Percentiles rank a stretch among this genome's conserved stretches.
phyloP scores from a whole-genome alignment of 768 basidiomycete species.

The Suillus americanus region DNA sequence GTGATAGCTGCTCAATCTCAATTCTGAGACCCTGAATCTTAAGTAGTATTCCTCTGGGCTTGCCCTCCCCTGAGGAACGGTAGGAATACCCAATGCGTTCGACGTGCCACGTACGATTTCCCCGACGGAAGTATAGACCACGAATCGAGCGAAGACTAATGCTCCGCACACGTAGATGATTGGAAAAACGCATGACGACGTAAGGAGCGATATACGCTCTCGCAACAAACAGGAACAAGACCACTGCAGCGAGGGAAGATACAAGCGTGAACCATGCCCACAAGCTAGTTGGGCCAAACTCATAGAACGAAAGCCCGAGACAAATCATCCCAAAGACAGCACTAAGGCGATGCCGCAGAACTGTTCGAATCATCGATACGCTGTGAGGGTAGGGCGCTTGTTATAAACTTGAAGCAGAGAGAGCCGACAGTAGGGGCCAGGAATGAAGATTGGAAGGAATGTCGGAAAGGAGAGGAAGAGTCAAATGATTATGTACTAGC shows the following conservation, averaged over 20 bases:
- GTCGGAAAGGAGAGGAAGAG: conserved; percentile 3
- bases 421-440: background rate
- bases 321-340: background rate
- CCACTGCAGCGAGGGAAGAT: conserved; percentile 50
- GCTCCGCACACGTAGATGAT: conserved; percentile 64
- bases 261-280: conserved; percentile 42
- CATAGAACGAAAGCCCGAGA: background rate
- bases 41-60: conserved; percentile 57
- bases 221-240: conserved; percentile 56
- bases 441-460: background rate
- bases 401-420: background rate
- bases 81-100: conserved; percentile 67
- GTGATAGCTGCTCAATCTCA: conserved; percentile 39
- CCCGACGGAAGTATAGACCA: conserved; percentile 66
- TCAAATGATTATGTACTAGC: conserved; percentile 1
- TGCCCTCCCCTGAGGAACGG: conserved; percentile 45
- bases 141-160: conserved; percentile 78
- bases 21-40: conserved; percentile 61
- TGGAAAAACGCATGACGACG: conserved; percentile 57
- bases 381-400: background rate
- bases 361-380: background rate
- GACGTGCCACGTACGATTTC: conserved; percentile 53
- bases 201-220: conserved; percentile 69
- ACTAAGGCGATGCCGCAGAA: conserved; percentile 1
- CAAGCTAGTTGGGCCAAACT: conserved; percentile 2